phyloP scores from a whole-genome alignment of 495 filamentous ascomycete species.

The Pyrenula massariospora region DNA sequence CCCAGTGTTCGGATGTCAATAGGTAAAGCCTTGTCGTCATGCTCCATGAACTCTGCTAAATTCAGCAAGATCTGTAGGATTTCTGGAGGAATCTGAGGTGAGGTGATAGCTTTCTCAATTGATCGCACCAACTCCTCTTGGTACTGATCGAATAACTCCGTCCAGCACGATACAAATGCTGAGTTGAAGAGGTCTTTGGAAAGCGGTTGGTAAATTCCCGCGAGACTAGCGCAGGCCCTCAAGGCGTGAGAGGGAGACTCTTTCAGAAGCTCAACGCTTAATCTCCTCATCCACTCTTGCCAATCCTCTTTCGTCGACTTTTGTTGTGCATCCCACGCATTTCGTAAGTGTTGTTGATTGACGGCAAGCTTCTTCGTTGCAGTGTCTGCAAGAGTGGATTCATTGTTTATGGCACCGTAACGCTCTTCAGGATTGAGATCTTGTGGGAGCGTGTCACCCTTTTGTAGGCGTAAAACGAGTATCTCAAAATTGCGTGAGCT shows the following conservation, averaged over 20 bases:
- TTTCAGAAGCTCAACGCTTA: slow-evolving; percentile 88
- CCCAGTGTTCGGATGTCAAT: slow-evolving; percentile 92
- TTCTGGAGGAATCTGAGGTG: slow-evolving; percentile 86
- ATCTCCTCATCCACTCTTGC: slow-evolving; percentile 96
- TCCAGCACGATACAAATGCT: slow-evolving; percentile 98
- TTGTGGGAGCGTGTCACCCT: slow-evolving; percentile 84
- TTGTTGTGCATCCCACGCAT: slow-evolving; percentile 90
- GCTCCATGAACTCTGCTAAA: slow-evolving; percentile 98
- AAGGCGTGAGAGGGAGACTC: slow-evolving; percentile 94
- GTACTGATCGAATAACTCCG: slow-evolving; percentile 89
- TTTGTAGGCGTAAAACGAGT: slow-evolving; percentile 81
- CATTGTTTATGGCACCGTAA: slow-evolving; percentile 67
- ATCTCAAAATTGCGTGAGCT: slow-evolving; percentile 81
- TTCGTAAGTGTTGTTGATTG: slow-evolving; percentile 93
- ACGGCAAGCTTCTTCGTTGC: slow-evolving; percentile 87
- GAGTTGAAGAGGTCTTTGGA: slow-evolving; percentile 95
- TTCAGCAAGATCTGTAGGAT: slow-evolving; percentile 90
- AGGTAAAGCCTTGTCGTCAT: slow-evolving; percentile 94
- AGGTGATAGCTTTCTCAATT: slow-evolving; percentile 88
- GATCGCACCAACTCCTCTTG: slow-evolving; percentile 90
- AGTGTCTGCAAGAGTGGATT: slow-evolving; percentile 68
- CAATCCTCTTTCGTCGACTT: slow-evolving; percentile 96
- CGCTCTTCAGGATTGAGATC: slow-evolving; percentile 84
- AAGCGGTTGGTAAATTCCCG: slow-evolving; percentile 79
- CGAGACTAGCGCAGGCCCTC: slow-evolving; percentile 82